Conservation (phyloP, 2,329 filamentous ascomycete species). For the Chrysoporthe austroafricana region DNA sequence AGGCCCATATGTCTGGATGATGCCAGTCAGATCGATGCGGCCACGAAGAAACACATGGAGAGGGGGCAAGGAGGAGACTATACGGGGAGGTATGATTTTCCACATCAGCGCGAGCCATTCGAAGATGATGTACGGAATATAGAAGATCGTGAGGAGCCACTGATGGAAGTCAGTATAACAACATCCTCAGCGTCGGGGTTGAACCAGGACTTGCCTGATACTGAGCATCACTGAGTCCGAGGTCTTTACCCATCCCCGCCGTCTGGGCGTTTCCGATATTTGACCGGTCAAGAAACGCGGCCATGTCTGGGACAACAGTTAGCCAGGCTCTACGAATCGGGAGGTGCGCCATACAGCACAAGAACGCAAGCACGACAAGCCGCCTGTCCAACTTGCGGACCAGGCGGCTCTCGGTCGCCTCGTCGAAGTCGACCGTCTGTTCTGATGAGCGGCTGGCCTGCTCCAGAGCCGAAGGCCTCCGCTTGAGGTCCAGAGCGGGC, state of each 20-base stretch:
- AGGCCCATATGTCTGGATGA: conserved; percentile 36
- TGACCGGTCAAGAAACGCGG: conserved; percentile 44
- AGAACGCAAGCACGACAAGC: conserved; percentile 39
- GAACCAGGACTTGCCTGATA: conserved; percentile 39
- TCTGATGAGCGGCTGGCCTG: neutral
- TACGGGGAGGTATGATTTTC: conserved; percentile 46
- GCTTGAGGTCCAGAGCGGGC: neutral
- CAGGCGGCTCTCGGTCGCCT: conserved; percentile 39
- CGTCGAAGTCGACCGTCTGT: conserved; percentile 33
- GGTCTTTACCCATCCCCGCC: conserved; percentile 42
- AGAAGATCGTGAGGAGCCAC: conserved; percentile 51
- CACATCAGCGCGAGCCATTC: conserved; percentile 48
- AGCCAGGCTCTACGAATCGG: neutral
- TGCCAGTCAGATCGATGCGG: neutral
- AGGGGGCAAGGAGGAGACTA: conserved; percentile 23
- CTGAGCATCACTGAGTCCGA: conserved; percentile 42
- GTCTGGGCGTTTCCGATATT: conserved; percentile 46
- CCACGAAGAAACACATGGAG: too few species aligned
- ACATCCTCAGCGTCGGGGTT: neutral
- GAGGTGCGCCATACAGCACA: conserved; percentile 34
- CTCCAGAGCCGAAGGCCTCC: neutral
- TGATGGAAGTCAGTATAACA: conserved; percentile 25
- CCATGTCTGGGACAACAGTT: conserved; percentile 34
- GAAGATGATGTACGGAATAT: conserved; percentile 49
- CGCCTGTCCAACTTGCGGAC: conserved; percentile 40